Conservation (phyloP, 805 yeast species). For the Spathaspora girioi region DNA sequence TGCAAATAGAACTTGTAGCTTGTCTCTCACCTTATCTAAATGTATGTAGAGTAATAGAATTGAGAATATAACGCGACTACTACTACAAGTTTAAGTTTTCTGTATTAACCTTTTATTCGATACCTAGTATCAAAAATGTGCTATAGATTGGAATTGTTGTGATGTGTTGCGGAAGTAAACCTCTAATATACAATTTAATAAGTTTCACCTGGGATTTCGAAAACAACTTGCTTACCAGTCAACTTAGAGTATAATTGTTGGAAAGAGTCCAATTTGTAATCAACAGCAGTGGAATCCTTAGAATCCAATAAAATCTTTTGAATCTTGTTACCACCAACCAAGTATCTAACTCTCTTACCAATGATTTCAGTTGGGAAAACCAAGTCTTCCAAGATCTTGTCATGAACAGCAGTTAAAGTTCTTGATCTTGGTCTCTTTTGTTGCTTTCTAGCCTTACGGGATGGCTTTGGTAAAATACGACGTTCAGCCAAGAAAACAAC, state of each 20-base stretch:
- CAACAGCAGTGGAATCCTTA: constrained; percentile 94
- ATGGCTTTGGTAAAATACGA: constrained; percentile 98
- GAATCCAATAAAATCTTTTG: constrained; percentile 97
- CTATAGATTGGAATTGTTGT: background rate
- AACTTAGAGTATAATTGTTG: constrained; percentile 97
- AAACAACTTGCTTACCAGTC: constrained; percentile 99
- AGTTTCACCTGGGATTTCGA: constrained; percentile 70
- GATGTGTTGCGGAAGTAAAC: background rate
- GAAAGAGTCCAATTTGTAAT: constrained; percentile 99
- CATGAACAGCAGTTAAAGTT: constrained; percentile 98
- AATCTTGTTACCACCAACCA: constrained; percentile 98
- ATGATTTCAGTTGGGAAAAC: constrained; percentile 99
- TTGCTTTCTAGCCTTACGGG: constrained; percentile 86
- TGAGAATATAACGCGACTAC: too few relatives aligned
- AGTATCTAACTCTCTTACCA: constrained; percentile 99
- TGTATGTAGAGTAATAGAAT: background rate
- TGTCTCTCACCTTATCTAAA: too few relatives aligned
- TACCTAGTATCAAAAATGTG: background rate
- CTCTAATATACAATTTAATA: constrained; percentile 23
- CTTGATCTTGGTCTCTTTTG: constrained; percentile 99
- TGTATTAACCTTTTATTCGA: background rate
- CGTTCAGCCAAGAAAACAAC: constrained; percentile 99
- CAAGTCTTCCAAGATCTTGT: constrained; percentile 96
- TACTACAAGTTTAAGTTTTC: background rate
- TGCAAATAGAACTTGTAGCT: too few relatives aligned